A percentile compares a stretch with the other conserved stretches of the same genome.
These are phyloP conservation scores for Funneliformis mosseae DNA, from an alignment of 192 early-diverging fungal genomes.

Conservation along the genomic window DNA sequence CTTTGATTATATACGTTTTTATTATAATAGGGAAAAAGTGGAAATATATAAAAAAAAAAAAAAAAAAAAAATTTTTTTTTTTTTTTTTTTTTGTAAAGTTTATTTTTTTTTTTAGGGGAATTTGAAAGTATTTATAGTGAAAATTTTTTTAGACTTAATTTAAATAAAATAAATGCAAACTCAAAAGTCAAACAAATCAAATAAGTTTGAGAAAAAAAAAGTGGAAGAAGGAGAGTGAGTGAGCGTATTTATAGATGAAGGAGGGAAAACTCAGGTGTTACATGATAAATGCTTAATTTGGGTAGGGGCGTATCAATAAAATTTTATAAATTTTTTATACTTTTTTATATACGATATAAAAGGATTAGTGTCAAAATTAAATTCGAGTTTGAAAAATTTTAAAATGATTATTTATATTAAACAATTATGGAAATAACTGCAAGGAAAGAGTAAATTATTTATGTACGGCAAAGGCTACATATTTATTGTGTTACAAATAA, in stretches of 20 bases:
- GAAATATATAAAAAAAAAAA: background rate
- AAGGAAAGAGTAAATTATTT: no score
- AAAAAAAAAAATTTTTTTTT: background rate
- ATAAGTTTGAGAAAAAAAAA: background rate
- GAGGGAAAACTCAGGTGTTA: background rate
- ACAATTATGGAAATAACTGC: no score
- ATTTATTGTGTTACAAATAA: no score
- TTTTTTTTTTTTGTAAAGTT: background rate
- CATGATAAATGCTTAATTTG: conserved; percentile 1
- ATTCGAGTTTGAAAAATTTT: no score
- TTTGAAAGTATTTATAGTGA: background rate
- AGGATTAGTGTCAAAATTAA: no score
- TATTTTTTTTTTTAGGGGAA: no score
- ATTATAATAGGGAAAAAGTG: background rate
- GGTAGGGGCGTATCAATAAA: background rate
- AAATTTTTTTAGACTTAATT: background rate
- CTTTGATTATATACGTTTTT: background rate
- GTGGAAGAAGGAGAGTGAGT: background rate
- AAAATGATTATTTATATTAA: no score
- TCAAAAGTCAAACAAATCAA: background rate
- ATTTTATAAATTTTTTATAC: background rate
- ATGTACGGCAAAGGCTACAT: no score
- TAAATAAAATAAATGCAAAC: background rate
- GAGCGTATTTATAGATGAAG: background rate
- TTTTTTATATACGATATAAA: no score